phyloP scores from a whole-genome alignment of 768 basidiomycete species.

The Lactarius pseudohatsudake region DNA sequence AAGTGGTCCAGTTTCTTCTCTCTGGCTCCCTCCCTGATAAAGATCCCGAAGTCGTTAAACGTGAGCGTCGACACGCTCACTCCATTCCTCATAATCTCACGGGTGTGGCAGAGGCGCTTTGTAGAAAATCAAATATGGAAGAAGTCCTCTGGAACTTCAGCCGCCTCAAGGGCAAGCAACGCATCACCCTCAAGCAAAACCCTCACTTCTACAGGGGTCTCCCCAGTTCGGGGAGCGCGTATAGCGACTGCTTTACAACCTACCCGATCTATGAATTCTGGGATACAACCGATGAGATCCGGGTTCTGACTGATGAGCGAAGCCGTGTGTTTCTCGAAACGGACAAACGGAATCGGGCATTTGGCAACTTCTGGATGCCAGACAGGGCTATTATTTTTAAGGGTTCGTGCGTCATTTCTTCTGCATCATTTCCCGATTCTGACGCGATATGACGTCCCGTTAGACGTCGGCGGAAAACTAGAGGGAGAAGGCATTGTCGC shows the following conservation, averaged over 20 bases:
- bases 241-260: not conserved
- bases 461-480: slow-evolving; percentile 15
- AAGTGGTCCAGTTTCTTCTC: slow-evolving; percentile 8
- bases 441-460: not conserved
- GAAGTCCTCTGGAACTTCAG: slow-evolving; percentile 25
- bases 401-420: not conserved
- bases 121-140: not conserved
- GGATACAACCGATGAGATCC: not conserved
- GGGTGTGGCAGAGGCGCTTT: slow-evolving; percentile 6
- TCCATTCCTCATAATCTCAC: not conserved
- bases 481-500: slow-evolving; percentile 18
- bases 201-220: slow-evolving; percentile 19
- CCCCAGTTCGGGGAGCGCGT: not conserved
- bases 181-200: slow-evolving; percentile 19
- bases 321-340: slow-evolving; percentile 17
- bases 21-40: slow-evolving; percentile 1
- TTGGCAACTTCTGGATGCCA: slow-evolving; percentile 17
- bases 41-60: not conserved
- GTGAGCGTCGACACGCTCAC: not conserved
- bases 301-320: slow-evolving; percentile 13
- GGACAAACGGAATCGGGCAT: not conserved
- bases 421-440: not conserved
- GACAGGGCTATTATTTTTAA: slow-evolving; percentile 15
- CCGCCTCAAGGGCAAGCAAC: slow-evolving; percentile 2
- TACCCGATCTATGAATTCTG: slow-evolving; percentile 3